A percentile compares a stretch with the other conserved stretches of the same genome.
phyloP scores from a whole-genome alignment of 148 eudicot genomes.

The Bassia scoparia region DNA sequence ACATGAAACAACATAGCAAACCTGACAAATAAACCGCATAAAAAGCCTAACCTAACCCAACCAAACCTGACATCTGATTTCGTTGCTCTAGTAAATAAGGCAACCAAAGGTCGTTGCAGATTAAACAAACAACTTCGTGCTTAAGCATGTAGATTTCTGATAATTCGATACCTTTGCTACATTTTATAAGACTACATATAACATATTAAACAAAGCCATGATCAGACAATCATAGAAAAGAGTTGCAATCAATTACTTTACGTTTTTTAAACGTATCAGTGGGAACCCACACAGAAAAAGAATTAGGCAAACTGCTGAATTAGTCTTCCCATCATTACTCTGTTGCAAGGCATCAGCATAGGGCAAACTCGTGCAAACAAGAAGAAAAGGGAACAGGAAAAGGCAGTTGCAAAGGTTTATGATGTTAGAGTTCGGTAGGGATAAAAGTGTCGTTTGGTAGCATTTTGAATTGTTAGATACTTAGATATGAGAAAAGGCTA shows the following conservation, averaged over 20 bases:
- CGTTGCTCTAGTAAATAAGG: neutral
- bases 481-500: too few relatives aligned
- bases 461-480: too few relatives aligned
- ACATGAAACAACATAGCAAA: neutral
- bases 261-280: neutral
- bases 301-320: neutral
- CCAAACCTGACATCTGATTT: neutral
- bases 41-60: neutral
- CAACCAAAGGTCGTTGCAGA: neutral
- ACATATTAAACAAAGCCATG: neutral
- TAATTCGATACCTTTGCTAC: neutral
- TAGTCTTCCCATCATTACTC: neutral
- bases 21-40: neutral
- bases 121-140: neutral
- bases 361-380: too few relatives aligned
- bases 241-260: neutral
- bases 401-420: too few relatives aligned
- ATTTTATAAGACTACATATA: neutral
- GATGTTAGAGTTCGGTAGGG: too few relatives aligned
- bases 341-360: too few relatives aligned
- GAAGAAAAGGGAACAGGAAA: too few relatives aligned
- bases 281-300: neutral
- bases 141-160: neutral
- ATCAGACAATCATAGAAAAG: neutral
- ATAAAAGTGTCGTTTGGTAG: too few relatives aligned